Percentiles rank a stretch among this genome's conserved stretches.
Evolutionary conservation across 2,329 filamentous ascomycete species (phyloP).

Genomic region (Fonsecaea multimorphosa): DNA sequence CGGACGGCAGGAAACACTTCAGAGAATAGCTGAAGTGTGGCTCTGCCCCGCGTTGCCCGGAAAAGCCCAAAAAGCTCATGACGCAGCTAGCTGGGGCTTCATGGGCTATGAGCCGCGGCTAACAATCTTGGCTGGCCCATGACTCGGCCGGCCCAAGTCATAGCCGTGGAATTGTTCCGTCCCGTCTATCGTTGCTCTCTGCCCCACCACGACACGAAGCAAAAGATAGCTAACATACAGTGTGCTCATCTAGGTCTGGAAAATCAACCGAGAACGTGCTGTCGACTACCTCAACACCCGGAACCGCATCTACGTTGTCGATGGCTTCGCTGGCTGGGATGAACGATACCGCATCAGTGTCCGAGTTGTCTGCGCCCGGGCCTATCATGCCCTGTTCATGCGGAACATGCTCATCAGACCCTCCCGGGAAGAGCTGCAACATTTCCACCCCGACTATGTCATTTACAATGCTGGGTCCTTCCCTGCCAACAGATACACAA

Average conservation of each 20-base stretch:
- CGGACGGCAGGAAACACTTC: conserved; percentile 22
- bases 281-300: conserved; percentile 99
- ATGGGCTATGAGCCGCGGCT: conserved; percentile 23
- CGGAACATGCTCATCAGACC: conserved; percentile 99
- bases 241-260: conserved; percentile 76
- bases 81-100: conserved; percentile 24
- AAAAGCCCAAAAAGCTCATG: conserved; percentile 24
- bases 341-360: conserved; percentile 97
- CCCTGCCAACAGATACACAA: conserved; percentile 97
- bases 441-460: conserved; percentile 98
- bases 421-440: conserved; percentile 84
- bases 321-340: conserved; percentile 98
- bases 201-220: conserved; percentile 6
- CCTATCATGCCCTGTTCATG: conserved; percentile 99
- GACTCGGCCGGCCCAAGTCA: conserved; percentile 17
- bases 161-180: conserved; percentile 2
- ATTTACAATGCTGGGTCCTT: conserved; percentile 99
- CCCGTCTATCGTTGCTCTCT: no score
- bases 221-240: background rate
- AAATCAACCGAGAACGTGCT: conserved; percentile 98
- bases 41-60: conserved; percentile 31
- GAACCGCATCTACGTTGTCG: conserved; percentile 97
- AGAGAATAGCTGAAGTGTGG: conserved; percentile 10
- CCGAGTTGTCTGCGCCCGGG: conserved; percentile 95
- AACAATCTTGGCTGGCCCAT: conserved; percentile 28